Conservation (phyloP, 441 rosid genomes). For the Gossypium davidsonii region DNA sequence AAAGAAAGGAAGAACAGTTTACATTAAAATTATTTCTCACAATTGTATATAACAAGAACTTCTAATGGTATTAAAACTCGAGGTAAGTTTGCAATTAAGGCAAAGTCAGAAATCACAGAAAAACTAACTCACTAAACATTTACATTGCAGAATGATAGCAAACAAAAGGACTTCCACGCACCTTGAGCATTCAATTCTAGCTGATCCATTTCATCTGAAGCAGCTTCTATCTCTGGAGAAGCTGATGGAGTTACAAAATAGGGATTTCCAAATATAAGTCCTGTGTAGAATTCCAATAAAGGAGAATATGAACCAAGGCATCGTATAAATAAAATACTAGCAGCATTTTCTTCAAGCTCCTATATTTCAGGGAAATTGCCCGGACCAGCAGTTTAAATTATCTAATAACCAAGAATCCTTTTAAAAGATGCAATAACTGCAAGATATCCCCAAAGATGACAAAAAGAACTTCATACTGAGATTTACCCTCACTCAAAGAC, state of each 20-base stretch:
- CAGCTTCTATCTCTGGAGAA: slow-evolving; percentile 49
- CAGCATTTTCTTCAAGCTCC: background rate
- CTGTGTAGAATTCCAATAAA: slow-evolving; percentile 32
- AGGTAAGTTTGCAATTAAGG: slow-evolving; percentile 5
- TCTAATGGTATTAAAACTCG: background rate
- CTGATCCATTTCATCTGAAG: slow-evolving; percentile 53
- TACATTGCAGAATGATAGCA: slow-evolving; percentile 9
- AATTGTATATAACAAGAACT: background rate
- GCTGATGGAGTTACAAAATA: slow-evolving; percentile 61
- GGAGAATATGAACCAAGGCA: slow-evolving; percentile 5
- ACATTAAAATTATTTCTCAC: background rate
- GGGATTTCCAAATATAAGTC: slow-evolving; percentile 59
- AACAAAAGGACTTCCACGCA: slow-evolving; percentile 30
- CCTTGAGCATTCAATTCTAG: slow-evolving; percentile 67
- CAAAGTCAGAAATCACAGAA: slow-evolving; percentile 1
- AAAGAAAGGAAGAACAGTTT: background rate
- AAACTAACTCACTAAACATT: slow-evolving; percentile 4
- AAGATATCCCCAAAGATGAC: background rate
- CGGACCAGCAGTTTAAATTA: background rate
- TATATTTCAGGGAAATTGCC: background rate
- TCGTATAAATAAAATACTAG: background rate
- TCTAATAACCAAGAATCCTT: background rate
- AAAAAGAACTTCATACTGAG: slow-evolving; percentile 3
- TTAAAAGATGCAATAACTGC: background rate
- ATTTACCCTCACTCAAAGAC: slow-evolving; percentile 70